A percentile compares a stretch with the other conserved stretches of the same genome.
phyloP scores from a whole-genome alignment of 31 red algal species.

The Asparagopsis taxiformis region DNA sequence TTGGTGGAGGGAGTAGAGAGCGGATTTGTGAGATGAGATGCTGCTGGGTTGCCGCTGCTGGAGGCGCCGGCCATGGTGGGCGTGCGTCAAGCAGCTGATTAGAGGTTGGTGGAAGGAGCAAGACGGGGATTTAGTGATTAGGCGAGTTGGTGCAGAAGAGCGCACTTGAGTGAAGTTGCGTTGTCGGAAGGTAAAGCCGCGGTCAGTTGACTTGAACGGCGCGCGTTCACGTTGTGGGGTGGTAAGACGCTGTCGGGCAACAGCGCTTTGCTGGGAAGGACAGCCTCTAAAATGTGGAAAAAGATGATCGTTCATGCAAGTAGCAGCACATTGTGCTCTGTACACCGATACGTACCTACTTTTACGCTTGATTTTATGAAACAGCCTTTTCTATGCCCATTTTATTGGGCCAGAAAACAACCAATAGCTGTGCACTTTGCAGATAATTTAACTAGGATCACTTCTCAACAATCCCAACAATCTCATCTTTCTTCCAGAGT shows the following conservation, averaged over 20 bases:
- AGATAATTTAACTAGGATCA: too few relatives aligned
- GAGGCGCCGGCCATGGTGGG: conserved; percentile 45
- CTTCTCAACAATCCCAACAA: too few relatives aligned
- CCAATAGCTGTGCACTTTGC: too few relatives aligned
- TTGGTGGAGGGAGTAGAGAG: conserved; percentile 10
- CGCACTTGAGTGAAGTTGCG: not conserved
- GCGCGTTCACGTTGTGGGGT: not conserved
- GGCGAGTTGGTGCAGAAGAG: not conserved
- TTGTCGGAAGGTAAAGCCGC: not conserved
- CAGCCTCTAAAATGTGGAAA: not conserved
- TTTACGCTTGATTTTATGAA: too few relatives aligned
- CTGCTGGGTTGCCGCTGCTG: conserved; percentile 45
- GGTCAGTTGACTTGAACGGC: not conserved
- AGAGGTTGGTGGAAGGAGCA: not conserved
- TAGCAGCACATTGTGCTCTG: too few relatives aligned
- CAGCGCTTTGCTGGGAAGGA: not conserved
- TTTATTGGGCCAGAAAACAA: too few relatives aligned
- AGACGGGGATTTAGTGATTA: not conserved
- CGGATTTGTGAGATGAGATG: conserved; percentile 10
- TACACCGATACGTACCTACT: too few relatives aligned
- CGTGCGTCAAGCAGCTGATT: not conserved
- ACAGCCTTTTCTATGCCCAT: too few relatives aligned
- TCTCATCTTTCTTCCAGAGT: too few relatives aligned
- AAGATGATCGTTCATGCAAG: too few relatives aligned
- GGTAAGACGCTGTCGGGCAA: not conserved